These are phyloP conservation scores for Solanum infundibuliforme DNA, from an alignment of 257 asterid genomes.

Conservation along the genomic window DNA sequence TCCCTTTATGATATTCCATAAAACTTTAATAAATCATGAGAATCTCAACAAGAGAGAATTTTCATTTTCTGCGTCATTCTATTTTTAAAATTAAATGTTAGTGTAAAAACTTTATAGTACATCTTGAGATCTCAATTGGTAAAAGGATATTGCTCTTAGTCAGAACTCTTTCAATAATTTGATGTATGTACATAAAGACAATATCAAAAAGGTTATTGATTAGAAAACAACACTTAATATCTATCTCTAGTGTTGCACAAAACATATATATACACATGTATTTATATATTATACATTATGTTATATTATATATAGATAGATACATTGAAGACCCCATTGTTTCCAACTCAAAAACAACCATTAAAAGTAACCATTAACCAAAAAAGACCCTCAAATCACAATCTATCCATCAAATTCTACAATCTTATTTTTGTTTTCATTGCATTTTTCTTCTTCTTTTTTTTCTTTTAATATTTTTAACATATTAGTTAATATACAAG, in stretches of 20 bases:
- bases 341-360: background rate
- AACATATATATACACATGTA: background rate
- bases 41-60: background rate
- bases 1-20: background rate
- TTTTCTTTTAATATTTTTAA: background rate
- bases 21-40: background rate
- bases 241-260: background rate
- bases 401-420: background rate
- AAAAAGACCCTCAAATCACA: background rate
- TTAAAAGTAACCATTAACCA: background rate
- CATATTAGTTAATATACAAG: background rate
- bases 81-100: background rate
- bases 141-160: background rate
- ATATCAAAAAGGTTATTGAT: background rate
- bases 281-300: background rate
- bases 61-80: background rate
- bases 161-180: background rate
- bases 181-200: background rate
- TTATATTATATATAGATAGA: background rate
- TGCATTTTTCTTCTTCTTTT: background rate
- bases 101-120: background rate
- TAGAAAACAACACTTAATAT: background rate
- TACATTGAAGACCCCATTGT: background rate
- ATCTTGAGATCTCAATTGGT: background rate
- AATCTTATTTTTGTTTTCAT: background rate